Conservation (phyloP, 2,329 filamentous ascomycete species). For the Colletotrichum endophyticum region DNA sequence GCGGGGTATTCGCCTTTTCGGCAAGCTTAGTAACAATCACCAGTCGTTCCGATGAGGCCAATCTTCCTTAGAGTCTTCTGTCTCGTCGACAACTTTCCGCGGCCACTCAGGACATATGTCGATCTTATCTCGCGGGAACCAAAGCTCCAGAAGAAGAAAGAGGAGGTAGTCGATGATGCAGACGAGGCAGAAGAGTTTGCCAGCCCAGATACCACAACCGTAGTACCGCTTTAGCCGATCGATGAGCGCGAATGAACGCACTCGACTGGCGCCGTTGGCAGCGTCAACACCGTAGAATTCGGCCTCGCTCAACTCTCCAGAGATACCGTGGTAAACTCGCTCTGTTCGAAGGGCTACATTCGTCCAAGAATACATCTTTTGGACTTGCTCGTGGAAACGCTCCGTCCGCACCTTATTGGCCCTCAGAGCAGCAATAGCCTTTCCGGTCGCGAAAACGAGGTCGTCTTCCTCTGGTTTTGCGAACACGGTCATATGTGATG, state of each 20-base stretch:
- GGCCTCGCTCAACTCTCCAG: constrained; percentile 80
- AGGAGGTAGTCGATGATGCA: constrained; percentile 93
- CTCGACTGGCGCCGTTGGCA: constrained; percentile 71
- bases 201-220: constrained; percentile 97
- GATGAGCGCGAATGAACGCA: constrained; percentile 90
- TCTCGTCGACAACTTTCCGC: constrained; percentile 61
- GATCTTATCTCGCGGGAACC: constrained; percentile 83
- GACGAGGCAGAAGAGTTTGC: constrained; percentile 94
- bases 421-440: constrained; percentile 85
- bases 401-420: constrained; percentile 90
- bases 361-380: constrained; percentile 98
- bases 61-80: constrained; percentile 14
- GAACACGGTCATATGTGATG: constrained; percentile 96
- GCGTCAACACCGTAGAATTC: constrained; percentile 88
- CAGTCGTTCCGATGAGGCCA: not conserved
- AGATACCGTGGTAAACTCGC: constrained; percentile 92
- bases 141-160: constrained; percentile 86
- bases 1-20: not conserved
- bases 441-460: constrained; percentile 85
- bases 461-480: constrained; percentile 97
- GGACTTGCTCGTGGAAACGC: constrained; percentile 94
- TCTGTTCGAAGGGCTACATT: constrained; percentile 95
- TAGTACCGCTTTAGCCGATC: constrained; percentile 96
- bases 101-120: constrained; percentile 94
- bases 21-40: not conserved